Conservation (phyloP, 345 rosid species). For the Boechera stricta region DNA sequence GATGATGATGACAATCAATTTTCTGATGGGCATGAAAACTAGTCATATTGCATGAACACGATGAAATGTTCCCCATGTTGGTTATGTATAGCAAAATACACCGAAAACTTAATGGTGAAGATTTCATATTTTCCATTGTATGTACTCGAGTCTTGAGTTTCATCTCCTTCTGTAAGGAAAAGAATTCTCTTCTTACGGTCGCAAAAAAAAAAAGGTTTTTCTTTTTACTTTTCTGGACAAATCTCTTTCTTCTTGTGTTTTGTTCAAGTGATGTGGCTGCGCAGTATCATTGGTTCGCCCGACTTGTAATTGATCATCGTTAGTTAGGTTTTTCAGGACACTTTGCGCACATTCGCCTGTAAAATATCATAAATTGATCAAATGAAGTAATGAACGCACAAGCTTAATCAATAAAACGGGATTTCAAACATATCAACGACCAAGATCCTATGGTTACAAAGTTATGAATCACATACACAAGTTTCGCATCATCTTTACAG, state of each 20-base stretch:
- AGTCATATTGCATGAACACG: slow-evolving; percentile 27
- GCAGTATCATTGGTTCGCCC: background rate
- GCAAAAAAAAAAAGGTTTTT: background rate
- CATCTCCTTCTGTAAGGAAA: slow-evolving; percentile 25
- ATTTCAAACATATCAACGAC: background rate
- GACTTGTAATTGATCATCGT: background rate
- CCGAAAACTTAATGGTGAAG: slow-evolving; percentile 20
- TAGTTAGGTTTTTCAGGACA: too few species aligned
- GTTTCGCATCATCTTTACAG: slow-evolving; percentile 35
- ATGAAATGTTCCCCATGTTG: slow-evolving; percentile 24
- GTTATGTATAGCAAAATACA: slow-evolving; percentile 44
- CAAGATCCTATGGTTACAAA: background rate
- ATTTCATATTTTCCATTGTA: slow-evolving; percentile 30
- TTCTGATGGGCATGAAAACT: slow-evolving; percentile 35
- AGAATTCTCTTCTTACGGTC: slow-evolving; percentile 1
- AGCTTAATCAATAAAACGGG: background rate
- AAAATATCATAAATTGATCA: background rate
- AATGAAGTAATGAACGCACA: background rate
- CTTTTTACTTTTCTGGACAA: background rate
- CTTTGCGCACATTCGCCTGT: background rate
- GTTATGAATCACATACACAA: slow-evolving; percentile 23
- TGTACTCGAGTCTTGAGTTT: slow-evolving; percentile 29
- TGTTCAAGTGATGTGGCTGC: background rate
- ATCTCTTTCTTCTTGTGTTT: slow-evolving; percentile 10
- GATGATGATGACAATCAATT: slow-evolving; percentile 24